phyloP scores from a whole-genome alignment of 1,139 yeast species.

The Torulaspora pretoriensis region DNA sequence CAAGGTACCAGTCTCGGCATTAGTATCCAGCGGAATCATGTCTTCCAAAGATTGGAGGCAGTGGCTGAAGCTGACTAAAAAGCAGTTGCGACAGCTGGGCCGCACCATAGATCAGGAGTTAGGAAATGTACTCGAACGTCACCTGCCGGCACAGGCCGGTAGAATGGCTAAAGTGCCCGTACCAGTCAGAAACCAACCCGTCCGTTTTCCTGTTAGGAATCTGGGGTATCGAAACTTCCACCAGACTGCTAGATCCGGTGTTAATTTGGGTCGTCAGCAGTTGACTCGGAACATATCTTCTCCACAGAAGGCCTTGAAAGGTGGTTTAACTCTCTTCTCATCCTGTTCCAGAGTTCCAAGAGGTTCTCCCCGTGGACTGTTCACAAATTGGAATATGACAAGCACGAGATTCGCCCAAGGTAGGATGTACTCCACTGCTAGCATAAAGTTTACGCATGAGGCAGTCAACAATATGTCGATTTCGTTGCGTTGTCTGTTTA shows the following conservation, averaged over 20 bases:
- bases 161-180: conserved; percentile 16
- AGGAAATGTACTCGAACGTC: conserved; percentile 15
- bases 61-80: conserved; percentile 21
- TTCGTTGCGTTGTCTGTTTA: conserved; percentile 37
- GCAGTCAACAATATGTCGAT: conserved; percentile 41
- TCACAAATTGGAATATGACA: conserved; percentile 22
- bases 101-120: conserved; percentile 19
- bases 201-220: conserved; percentile 14
- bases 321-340: conserved; percentile 10
- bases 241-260: conserved; percentile 3
- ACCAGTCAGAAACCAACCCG: conserved; percentile 11
- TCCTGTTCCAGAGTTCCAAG: conserved; percentile 15
- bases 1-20: background rate
- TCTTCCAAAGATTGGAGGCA: conserved; percentile 21
- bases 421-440: conserved; percentile 21
- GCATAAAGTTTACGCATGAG: conserved; percentile 34
- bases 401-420: conserved; percentile 14
- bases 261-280: conserved; percentile 1
- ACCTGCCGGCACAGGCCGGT: conserved; percentile 14
- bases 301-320: background rate
- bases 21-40: conserved; percentile 11
- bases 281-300: conserved; percentile 1
- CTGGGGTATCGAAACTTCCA: conserved; percentile 8
- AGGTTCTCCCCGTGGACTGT: conserved; percentile 22
- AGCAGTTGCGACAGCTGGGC: conserved; percentile 21